A percentile compares a stretch with the other conserved stretches of the same genome.
phyloP scores from a whole-genome alignment of 2,329 filamentous ascomycete genomes.

The Diaporthe ilicicola region DNA sequence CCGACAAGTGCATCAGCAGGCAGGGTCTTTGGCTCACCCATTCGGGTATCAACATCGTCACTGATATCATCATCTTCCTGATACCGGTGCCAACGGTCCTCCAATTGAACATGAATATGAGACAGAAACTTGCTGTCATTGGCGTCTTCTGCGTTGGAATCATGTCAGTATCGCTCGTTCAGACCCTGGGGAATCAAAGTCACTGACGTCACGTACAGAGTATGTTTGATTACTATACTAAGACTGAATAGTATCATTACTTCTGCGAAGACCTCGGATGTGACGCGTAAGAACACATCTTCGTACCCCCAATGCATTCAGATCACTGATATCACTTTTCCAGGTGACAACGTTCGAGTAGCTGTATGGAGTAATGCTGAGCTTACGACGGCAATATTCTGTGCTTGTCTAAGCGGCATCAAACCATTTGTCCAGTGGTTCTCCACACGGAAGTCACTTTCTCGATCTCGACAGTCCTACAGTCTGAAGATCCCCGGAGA shows the following conservation, averaged over 20 bases:
- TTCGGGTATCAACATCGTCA: background rate
- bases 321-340: background rate
- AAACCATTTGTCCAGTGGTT: slow-evolving; percentile 11
- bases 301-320: background rate
- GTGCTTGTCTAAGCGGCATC: slow-evolving; percentile 2
- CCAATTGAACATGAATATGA: slow-evolving; percentile 1
- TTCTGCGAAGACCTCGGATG: background rate
- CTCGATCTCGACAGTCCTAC: background rate
- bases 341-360: background rate
- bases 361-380: slow-evolving; percentile 10
- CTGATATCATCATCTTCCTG: slow-evolving; percentile 1
- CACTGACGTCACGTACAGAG: background rate
- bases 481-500: background rate
- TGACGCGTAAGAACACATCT: background rate
- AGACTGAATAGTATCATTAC: background rate
- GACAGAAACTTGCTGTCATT: slow-evolving; percentile 3
- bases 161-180: background rate
- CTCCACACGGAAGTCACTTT: background rate
- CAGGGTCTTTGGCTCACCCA: background rate
- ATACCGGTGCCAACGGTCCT: background rate
- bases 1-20: slow-evolving; percentile 1
- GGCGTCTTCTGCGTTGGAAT: slow-evolving; percentile 5
- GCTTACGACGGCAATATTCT: background rate
- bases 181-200: background rate
- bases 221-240: background rate